These are phyloP conservation scores for Sutorius australiensis DNA, from an alignment of 768 basidiomycete species.

Conservation along the genomic window DNA sequence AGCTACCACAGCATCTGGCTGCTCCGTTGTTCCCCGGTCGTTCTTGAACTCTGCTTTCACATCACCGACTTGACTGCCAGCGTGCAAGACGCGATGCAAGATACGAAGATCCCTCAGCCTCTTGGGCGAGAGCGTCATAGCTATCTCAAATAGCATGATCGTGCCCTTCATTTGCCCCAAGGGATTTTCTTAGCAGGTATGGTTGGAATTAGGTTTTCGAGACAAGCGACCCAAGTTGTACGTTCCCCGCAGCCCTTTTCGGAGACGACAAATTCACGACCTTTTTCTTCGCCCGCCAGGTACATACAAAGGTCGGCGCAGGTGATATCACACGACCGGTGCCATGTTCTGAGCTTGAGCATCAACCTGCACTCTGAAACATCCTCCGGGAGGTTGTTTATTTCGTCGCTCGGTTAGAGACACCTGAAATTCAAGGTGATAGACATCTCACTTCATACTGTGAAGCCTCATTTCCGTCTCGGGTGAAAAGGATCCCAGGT, in stretches of 20 bases:
- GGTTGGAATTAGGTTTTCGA: background rate
- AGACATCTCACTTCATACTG: background rate
- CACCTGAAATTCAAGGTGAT: background rate
- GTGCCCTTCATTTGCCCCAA: background rate
- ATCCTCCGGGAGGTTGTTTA: background rate
- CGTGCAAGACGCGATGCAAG: background rate
- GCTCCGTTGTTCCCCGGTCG: background rate
- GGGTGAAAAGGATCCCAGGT: background rate
- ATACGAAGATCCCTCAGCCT: background rate
- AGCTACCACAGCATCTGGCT: too few relatives aligned
- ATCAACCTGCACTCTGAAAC: background rate
- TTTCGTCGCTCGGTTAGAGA: background rate
- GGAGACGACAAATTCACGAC: background rate
- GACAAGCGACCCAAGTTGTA: background rate
- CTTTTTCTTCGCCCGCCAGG: background rate
- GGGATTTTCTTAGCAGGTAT: background rate
- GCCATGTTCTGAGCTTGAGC: background rate
- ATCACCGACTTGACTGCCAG: background rate
- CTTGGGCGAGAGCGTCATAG: background rate
- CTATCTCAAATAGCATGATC: background rate
- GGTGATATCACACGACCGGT: conserved; percentile 5
- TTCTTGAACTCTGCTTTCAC: background rate
- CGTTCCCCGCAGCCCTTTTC: background rate
- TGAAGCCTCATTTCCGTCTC: conserved; percentile 11
- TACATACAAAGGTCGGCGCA: background rate